Base-by-base conservation (phyloP, 805 yeast genomes). In the Suhomyces kilbournensis region DNA sequence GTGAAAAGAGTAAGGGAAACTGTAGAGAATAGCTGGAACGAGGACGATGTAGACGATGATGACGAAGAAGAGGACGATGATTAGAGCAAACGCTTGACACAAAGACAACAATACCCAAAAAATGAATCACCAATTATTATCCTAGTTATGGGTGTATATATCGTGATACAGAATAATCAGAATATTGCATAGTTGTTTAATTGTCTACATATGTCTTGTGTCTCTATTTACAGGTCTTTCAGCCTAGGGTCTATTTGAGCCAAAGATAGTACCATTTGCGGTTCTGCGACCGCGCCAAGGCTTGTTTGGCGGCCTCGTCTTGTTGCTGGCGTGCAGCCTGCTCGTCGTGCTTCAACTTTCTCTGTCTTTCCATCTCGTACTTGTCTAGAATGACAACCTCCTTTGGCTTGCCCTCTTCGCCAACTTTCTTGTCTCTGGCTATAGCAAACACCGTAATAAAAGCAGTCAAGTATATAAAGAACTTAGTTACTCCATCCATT, bases 21-120 rank as follows among this genome's bases (percentile, higher is more conserved):
- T 0, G 99, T 94, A 38, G 99, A 94, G 61, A 86, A 81, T 58
- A 88, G 96, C 61, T 92, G 97, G 97, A 85, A 85, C 46, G 96
- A 90, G 62, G 91, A 86, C 59, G 79, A 86, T 62, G 68, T 75
- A 53, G 87, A 82, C 15, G 82, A 81, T 9, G 85, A 79, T 0
- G 84, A 75, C 17, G 82, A 75, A 3, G 76, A 68, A 0, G 69
- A 68, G 6, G 70, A 65, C 1, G 73, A 66, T 20, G 60, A 28
- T 28, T 28, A 26, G 25, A 23, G n/a, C n/a, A n/a, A n/a, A n/a
- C n/a, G n/a, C n/a, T n/a, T n/a, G n/a, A n/a, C n/a, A n/a, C n/a
- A n/a, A n/a, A n/a, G n/a, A n/a, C n/a, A n/a, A n/a, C n/a, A n/a
- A n/a, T n/a, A n/a, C n/a, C n/a, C n/a, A n/a, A n/a, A n/a, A n/a